Conservation (phyloP, 2,329 filamentous ascomycete species). For the Penicillium sumatraense region DNA sequence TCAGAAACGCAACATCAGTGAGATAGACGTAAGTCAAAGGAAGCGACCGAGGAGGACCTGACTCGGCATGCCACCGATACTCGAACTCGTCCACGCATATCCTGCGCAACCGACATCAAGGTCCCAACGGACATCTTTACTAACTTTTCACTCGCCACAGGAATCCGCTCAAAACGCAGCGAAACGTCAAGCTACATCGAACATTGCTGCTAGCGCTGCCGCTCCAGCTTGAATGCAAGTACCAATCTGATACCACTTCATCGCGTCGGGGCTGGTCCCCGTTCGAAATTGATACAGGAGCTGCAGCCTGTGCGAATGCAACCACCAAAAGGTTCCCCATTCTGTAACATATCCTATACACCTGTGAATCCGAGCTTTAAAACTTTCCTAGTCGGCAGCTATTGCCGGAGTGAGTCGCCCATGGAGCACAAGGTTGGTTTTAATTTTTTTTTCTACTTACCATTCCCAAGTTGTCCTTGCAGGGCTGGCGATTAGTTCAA, state of each 20-base stretch:
- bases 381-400: conserved; percentile 19
- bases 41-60: conserved; percentile 30
- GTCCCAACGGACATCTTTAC: conserved; percentile 32
- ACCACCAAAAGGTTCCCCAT: conserved; percentile 14
- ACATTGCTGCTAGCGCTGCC: conserved; percentile 31
- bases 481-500: conserved; percentile 15
- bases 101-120: conserved; percentile 17
- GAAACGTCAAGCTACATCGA: conserved; percentile 41
- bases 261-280: conserved; percentile 38
- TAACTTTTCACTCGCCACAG: conserved; percentile 37
- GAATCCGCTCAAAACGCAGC: conserved; percentile 33
- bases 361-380: conserved; percentile 18
- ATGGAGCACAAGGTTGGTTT: conserved; percentile 42
- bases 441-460: conserved; percentile 19
- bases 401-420: conserved; percentile 18
- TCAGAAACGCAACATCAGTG: conserved; percentile 46
- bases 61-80: conserved; percentile 27
- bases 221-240: conserved; percentile 37
- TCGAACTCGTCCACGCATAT: conserved; percentile 26
- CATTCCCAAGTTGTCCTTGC: conserved; percentile 18
- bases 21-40: conserved; percentile 48
- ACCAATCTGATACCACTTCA: conserved; percentile 5
- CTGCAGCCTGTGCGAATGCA: background rate
- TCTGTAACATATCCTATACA: conserved; percentile 8
- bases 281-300: conserved; percentile 8